phyloP scores from a whole-genome alignment of 345 rosid species.

The Acer negundo region DNA sequence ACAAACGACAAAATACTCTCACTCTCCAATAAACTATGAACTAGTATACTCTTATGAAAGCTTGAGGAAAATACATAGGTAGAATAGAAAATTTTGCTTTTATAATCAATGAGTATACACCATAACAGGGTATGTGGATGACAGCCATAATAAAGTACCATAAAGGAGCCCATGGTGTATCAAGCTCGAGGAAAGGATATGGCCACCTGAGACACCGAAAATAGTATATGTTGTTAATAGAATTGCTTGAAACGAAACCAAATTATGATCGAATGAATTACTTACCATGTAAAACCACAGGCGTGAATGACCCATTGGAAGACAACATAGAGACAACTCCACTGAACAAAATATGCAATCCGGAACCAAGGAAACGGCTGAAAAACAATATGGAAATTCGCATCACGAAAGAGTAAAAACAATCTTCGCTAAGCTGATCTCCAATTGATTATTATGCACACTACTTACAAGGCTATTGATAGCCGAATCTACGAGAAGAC shows the following conservation, averaged over 20 bases:
- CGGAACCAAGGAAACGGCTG: constrained; percentile 90
- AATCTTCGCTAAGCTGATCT: neutral
- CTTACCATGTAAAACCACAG: constrained; percentile 76
- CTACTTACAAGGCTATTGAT: constrained; percentile 77
- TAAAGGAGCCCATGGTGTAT: constrained; percentile 67
- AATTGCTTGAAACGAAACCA: no score
- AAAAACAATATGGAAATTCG: constrained; percentile 2
- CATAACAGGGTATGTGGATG: constrained; percentile 76
- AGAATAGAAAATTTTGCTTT: constrained; percentile 48
- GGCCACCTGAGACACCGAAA: constrained; percentile 76
- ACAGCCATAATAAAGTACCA: constrained; percentile 70
- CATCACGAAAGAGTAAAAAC: no score
- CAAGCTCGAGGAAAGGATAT: constrained; percentile 77
- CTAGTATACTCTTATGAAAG: constrained; percentile 40
- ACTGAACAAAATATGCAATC: constrained; percentile 70
- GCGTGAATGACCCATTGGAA: constrained; percentile 91
- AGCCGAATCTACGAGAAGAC: constrained; percentile 61
- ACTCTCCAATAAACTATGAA: neutral
- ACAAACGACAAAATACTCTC: neutral
- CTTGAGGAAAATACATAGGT: constrained; percentile 49
- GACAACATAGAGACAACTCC: constrained; percentile 74
- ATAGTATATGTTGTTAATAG: neutral
- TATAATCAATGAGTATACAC: constrained; percentile 52
- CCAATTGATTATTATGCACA: neutral
- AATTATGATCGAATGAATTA: neutral